A percentile compares a stretch with the other conserved stretches of the same genome.
These are phyloP conservation scores for Globisporangium apiculatum DNA, from an alignment of 352 stramenopile species.

Conservation along the genomic window DNA sequence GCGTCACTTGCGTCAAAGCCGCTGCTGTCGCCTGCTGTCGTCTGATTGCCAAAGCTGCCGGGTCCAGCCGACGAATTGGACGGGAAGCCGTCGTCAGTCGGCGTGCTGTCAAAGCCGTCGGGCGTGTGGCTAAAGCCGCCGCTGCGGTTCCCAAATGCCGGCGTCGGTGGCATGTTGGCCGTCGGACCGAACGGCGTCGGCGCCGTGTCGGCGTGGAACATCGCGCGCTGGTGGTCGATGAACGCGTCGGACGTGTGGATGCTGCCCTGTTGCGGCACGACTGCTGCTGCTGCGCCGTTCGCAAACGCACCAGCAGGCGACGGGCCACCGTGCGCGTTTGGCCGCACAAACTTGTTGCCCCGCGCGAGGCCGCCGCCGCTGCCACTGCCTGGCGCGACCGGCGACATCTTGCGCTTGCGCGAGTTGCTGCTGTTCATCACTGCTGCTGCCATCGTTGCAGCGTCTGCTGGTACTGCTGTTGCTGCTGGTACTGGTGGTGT, in stretches of 20 bases:
- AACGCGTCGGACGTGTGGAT: conserved; percentile 66
- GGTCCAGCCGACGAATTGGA: conserved; percentile 31
- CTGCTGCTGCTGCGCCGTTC: conserved; percentile 7
- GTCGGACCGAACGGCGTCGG: conserved; percentile 73
- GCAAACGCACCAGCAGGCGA: conserved; percentile 3
- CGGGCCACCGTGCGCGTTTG: conserved; percentile 11
- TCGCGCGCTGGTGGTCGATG: conserved; percentile 72
- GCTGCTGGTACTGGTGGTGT: neutral
- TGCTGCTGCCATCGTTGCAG: neutral
- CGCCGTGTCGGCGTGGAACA: conserved; percentile 65
- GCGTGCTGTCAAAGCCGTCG: conserved; percentile 61
- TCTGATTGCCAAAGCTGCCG: conserved; percentile 13
- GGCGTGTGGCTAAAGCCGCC: conserved; percentile 49
- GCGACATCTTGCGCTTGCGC: conserved; percentile 75
- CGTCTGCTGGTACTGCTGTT: neutral
- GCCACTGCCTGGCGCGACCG: conserved; percentile 16
- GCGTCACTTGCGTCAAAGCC: conserved; percentile 9
- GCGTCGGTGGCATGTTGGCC: conserved; percentile 76
- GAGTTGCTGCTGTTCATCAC: conserved; percentile 19
- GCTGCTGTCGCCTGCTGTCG: conserved; percentile 21
- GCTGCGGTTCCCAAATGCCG: conserved; percentile 61
- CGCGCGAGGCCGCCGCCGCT: conserved; percentile 23
- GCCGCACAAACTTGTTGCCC: conserved; percentile 44
- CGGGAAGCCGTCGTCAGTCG: conserved; percentile 33
- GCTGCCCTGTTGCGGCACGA: conserved; percentile 24